Evolutionary conservation across 768 basidiomycete genomes (phyloP).

Genomic region (Amanita subjunquillea): DNA sequence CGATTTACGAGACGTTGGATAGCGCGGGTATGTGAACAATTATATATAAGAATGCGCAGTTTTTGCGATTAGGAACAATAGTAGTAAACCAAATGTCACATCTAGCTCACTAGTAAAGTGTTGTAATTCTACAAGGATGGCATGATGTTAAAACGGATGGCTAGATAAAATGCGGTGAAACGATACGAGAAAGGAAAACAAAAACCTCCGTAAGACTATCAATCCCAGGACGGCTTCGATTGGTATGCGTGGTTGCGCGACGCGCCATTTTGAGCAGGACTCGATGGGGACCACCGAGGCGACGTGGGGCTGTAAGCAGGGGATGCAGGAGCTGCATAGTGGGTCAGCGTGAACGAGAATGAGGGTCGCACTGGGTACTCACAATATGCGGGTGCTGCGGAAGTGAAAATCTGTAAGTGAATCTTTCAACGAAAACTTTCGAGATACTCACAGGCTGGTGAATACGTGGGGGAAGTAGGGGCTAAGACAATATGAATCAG

Average conservation of each 20-base stretch:
- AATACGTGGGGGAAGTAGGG: slow-evolving; percentile 81
- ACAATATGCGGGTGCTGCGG: slow-evolving; percentile 74
- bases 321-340: slow-evolving; percentile 62
- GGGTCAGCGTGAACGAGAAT: not conserved
- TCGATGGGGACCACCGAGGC: slow-evolving; percentile 75
- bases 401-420: slow-evolving; percentile 1
- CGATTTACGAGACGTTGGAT: too few species aligned
- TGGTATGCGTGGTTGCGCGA: slow-evolving; percentile 34
- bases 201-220: slow-evolving; percentile 9
- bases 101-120: slow-evolving; percentile 17
- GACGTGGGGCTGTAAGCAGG: slow-evolving; percentile 83
- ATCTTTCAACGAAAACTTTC: not conserved
- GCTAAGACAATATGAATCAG: slow-evolving; percentile 30
- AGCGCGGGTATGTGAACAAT: too few species aligned
- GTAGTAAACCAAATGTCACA: slow-evolving; percentile 8
- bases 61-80: not conserved
- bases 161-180: slow-evolving; percentile 18
- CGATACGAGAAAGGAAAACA: slow-evolving; percentile 9
- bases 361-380: slow-evolving; percentile 17
- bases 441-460: slow-evolving; percentile 65
- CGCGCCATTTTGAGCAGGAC: slow-evolving; percentile 53
- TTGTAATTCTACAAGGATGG: slow-evolving; percentile 19
- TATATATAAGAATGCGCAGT: not conserved
- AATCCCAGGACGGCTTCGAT: slow-evolving; percentile 44
- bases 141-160: slow-evolving; percentile 11